Evolutionary conservation across 2,329 filamentous ascomycete genomes (phyloP).

Genomic region (Aureobasidium melanogenum): DNA sequence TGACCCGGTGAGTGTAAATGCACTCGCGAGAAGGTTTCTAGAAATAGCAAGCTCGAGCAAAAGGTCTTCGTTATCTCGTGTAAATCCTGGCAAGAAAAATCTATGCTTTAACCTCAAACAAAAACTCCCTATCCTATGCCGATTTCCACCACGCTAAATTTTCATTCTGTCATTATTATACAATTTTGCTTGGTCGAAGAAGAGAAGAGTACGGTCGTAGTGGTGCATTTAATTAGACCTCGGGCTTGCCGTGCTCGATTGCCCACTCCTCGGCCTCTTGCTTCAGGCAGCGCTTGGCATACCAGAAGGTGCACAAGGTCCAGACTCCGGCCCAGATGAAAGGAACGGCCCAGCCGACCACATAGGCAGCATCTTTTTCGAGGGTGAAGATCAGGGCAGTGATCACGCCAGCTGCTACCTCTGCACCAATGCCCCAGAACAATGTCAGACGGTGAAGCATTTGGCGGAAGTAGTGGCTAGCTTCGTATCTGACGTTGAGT

Average conservation of each 20-base stretch:
- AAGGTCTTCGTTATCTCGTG: not conserved
- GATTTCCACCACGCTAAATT: not conserved
- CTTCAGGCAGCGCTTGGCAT: constrained; percentile 32
- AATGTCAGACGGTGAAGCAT: constrained; percentile 44
- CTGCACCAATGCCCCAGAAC: constrained; percentile 43
- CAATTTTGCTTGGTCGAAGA: not conserved
- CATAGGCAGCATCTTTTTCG: constrained; percentile 38
- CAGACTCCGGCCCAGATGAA: constrained; percentile 43
- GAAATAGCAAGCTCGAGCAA: not conserved
- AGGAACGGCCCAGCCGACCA: constrained; percentile 41
- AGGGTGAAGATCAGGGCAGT: constrained; percentile 41
- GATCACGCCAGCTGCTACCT: constrained; percentile 31
- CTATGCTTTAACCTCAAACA: not conserved
- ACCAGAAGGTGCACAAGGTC: constrained; percentile 37
- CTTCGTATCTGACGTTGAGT: constrained; percentile 44
- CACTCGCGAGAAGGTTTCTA: too few relatives aligned
- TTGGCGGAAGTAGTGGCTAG: constrained; percentile 43
- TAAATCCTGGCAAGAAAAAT: not conserved
- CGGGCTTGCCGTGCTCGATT: constrained; percentile 19
- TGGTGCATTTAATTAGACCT: not conserved
- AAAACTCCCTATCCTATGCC: not conserved
- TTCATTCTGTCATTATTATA: constrained; percentile 9
- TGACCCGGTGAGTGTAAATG: too few relatives aligned
- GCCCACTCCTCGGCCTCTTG: constrained; percentile 28
- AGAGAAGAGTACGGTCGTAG: not conserved